A percentile compares a stretch with the other conserved stretches of the same genome.
These are phyloP conservation scores for Claviceps sp. DNA, from an alignment of 2,329 filamentous ascomycete species.

Conservation along the genomic window DNA sequence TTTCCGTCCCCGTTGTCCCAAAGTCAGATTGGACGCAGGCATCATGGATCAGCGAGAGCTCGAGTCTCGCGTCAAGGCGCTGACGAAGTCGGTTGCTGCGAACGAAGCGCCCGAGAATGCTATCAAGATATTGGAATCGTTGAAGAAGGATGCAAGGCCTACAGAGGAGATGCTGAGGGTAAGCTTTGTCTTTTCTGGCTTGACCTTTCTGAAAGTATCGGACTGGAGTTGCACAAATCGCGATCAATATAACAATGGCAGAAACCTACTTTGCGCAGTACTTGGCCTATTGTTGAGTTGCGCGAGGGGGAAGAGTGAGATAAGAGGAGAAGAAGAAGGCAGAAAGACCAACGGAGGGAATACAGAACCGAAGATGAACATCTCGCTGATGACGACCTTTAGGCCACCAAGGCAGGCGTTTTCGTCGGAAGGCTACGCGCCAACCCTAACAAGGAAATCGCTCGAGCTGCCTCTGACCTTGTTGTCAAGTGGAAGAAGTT, in stretches of 20 bases:
- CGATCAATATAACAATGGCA: too few species aligned
- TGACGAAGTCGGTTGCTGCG: slow-evolving; percentile 64
- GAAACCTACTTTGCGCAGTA: too few species aligned
- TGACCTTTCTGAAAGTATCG: too few species aligned
- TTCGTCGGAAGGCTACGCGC: slow-evolving; percentile 69
- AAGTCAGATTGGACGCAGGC: not conserved
- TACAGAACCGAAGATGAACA: not conserved
- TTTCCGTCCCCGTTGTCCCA: not conserved
- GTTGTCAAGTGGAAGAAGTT: slow-evolving; percentile 79
- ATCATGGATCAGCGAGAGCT: slow-evolving; percentile 74
- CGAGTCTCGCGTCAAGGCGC: slow-evolving; percentile 59
- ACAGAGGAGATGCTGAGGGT: slow-evolving; percentile 83
- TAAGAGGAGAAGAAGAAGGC: not conserved
- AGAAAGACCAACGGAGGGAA: too few species aligned
- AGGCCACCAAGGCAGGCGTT: slow-evolving; percentile 82
- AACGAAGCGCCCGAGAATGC: slow-evolving; percentile 64
- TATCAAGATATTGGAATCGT: slow-evolving; percentile 58
- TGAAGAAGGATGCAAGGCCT: slow-evolving; percentile 69
- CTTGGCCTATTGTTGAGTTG: too few species aligned
- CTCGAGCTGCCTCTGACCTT: slow-evolving; percentile 63
- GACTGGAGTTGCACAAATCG: too few species aligned
- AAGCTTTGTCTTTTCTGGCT: slow-evolving; percentile 16
- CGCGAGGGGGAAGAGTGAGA: not conserved
- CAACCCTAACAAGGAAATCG: slow-evolving; percentile 71
- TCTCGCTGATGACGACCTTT: not conserved